Percentiles rank a stretch among this genome's conserved stretches.
Evolutionary conservation across 1,139 yeast species (phyloP).

Genomic region (Yamadazyma atmosphaerica): DNA sequence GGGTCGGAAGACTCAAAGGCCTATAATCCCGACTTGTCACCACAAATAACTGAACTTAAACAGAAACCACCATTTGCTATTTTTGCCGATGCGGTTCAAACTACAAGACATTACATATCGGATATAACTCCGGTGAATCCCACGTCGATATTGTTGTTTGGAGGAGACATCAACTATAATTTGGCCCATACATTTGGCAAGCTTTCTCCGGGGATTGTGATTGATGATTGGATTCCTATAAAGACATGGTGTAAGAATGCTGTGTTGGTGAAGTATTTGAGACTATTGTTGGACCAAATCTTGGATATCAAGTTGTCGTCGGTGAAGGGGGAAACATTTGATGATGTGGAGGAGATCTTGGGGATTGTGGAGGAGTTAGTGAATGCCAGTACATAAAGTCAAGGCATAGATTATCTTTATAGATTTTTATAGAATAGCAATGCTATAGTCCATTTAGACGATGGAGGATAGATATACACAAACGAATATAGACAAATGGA

Average conservation of each 20-base stretch:
- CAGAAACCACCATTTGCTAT: conserved; percentile 54
- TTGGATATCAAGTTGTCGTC: conserved; percentile 53
- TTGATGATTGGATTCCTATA: conserved; percentile 81
- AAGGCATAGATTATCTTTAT: no score
- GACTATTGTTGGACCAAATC: conserved; percentile 64
- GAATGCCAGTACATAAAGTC: not conserved
- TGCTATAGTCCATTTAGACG: no score
- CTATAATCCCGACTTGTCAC: conserved; percentile 30
- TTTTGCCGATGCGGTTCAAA: conserved; percentile 56
- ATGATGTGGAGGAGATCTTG: conserved; percentile 16
- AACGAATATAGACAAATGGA: no score
- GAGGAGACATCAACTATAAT: conserved; percentile 76
- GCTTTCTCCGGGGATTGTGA: conserved; percentile 61
- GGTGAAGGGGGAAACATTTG: conserved; percentile 20
- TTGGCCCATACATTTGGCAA: conserved; percentile 38
- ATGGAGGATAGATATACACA: no score
- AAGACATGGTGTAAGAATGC: conserved; percentile 95
- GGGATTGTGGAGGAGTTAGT: conserved; percentile 17
- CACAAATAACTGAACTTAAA: conserved; percentile 25
- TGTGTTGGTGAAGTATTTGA: conserved; percentile 70
- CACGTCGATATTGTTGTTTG: conserved; percentile 71
- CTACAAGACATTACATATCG: conserved; percentile 67
- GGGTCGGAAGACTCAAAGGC: conserved; percentile 31
- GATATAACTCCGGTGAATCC: conserved; percentile 80
- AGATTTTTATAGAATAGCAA: not conserved